Percentiles rank a stretch among this genome's conserved stretches.
Conservation (phyloP, 768 basidiomycete genomes). For the Termitomyces sp. region DNA sequence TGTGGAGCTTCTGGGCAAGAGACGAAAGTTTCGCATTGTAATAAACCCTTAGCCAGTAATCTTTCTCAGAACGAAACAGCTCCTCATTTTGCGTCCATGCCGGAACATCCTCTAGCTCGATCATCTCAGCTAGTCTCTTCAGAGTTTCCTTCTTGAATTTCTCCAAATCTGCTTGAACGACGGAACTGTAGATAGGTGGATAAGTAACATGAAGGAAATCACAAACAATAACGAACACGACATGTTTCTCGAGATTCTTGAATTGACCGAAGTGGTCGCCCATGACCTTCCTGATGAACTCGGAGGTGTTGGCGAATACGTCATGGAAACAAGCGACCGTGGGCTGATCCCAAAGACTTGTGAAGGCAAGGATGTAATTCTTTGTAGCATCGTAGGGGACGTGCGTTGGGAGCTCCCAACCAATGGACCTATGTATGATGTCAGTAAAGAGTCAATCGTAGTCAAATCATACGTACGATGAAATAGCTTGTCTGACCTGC, state of each 20-base stretch:
- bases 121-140: slow-evolving; percentile 23
- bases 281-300: slow-evolving; percentile 17
- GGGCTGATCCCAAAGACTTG: slow-evolving; percentile 23
- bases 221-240: slow-evolving; percentile 16
- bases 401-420: slow-evolving; percentile 31
- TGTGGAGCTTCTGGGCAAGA: not conserved
- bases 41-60: slow-evolving; percentile 15
- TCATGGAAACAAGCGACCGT: slow-evolving; percentile 25
- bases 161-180: slow-evolving; percentile 4
- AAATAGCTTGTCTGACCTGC: slow-evolving; percentile 25
- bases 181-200: not conserved
- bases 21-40: not conserved
- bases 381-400: slow-evolving; percentile 31
- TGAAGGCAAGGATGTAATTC: slow-evolving; percentile 21
- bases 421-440: slow-evolving; percentile 21
- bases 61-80: slow-evolving; percentile 11
- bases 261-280: slow-evolving; percentile 25
- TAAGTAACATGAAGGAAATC: not conserved
- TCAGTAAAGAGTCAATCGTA: not conserved
- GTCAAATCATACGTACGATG: slow-evolving; percentile 15
- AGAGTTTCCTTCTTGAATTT: slow-evolving; percentile 18
- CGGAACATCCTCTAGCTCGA: slow-evolving; percentile 33
- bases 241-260: slow-evolving; percentile 19
- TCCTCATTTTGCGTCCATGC: slow-evolving; percentile 29
- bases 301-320: slow-evolving; percentile 8